Conservation (phyloP, 805 yeast species). For the Saturnispora besseyi region DNA sequence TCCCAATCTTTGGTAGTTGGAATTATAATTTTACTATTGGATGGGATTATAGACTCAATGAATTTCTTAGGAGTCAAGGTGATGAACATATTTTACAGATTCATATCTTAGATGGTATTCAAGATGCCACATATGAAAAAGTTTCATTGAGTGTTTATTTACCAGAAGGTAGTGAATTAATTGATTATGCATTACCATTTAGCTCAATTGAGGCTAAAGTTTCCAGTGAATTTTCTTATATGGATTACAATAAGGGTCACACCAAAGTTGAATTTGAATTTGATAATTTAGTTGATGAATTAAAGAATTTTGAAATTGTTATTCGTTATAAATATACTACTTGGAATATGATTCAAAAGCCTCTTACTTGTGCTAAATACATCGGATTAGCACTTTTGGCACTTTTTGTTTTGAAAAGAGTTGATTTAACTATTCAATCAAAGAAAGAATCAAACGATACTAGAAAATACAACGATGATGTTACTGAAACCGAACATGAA, state of each 20-base stretch:
- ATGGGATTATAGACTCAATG: slow-evolving; percentile 60
- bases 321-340: slow-evolving; percentile 56
- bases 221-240: slow-evolving; percentile 38
- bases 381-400: slow-evolving; percentile 52
- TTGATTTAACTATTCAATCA: slow-evolving; percentile 32
- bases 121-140: slow-evolving; percentile 54
- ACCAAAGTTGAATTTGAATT: slow-evolving; percentile 56
- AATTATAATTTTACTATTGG: slow-evolving; percentile 90
- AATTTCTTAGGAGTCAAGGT: slow-evolving; percentile 40
- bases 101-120: slow-evolving; percentile 67
- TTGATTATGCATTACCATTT: slow-evolving; percentile 51
- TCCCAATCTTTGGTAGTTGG: slow-evolving; percentile 97
- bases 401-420: slow-evolving; percentile 38
- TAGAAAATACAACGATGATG: not conserved
- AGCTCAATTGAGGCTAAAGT: slow-evolving; percentile 27
- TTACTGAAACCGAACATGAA: not conserved
- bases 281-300: slow-evolving; percentile 59
- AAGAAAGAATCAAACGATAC: not conserved
- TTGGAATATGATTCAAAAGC: slow-evolving; percentile 50
- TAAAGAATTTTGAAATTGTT: slow-evolving; percentile 45
- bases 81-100: slow-evolving; percentile 52
- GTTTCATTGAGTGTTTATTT: slow-evolving; percentile 56
- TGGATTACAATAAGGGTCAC: slow-evolving; percentile 74
- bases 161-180: slow-evolving; percentile 75
- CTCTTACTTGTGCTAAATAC: slow-evolving; percentile 53